Conservation (phyloP, 148 eudicot species). For the Limonium bicolor region DNA sequence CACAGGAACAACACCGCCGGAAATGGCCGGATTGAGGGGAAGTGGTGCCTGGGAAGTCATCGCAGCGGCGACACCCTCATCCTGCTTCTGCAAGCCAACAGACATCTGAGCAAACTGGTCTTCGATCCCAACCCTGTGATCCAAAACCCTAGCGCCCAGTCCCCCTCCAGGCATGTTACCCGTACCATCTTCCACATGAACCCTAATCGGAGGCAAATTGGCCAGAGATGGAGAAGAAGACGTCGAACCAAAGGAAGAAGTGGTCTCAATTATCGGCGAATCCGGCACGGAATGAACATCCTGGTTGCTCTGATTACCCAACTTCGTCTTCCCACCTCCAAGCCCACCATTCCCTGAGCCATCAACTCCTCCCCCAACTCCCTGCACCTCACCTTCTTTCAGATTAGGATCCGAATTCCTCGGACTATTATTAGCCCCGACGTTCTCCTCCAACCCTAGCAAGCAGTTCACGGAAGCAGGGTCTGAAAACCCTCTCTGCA, state of each 20-base stretch:
- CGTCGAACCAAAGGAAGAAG: slow-evolving; percentile 68
- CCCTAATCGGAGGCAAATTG: slow-evolving; percentile 63
- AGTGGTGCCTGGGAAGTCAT: slow-evolving; percentile 14
- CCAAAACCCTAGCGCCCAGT: slow-evolving; percentile 6
- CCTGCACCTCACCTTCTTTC: slow-evolving; percentile 8
- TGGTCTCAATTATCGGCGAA: slow-evolving; percentile 54
- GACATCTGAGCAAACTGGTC: slow-evolving; percentile 52
- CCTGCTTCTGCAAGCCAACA: slow-evolving; percentile 18
- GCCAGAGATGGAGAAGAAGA: slow-evolving; percentile 45
- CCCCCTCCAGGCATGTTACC: slow-evolving; percentile 8
- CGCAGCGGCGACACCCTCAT: slow-evolving; percentile 22
- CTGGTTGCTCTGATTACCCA: slow-evolving; percentile 9
- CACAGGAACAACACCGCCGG: neutral
- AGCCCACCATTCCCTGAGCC: neutral
- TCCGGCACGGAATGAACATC: slow-evolving; percentile 74
- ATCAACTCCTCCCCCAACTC: slow-evolving; percentile 2
- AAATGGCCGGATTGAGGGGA: slow-evolving; percentile 1
- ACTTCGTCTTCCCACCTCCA: slow-evolving; percentile 8
- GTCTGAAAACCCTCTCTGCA: slow-evolving; percentile 33
- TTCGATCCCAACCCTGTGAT: slow-evolving; percentile 26
- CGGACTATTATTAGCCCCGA: neutral
- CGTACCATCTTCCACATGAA: slow-evolving; percentile 39
- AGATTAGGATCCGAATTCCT: slow-evolving; percentile 7
- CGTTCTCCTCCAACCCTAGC: slow-evolving; percentile 39
- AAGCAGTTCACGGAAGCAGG: slow-evolving; percentile 44